Percentiles rank a stretch among this genome's conserved stretches.
These are phyloP conservation scores for Aspergillus biplanus DNA, from an alignment of 495 filamentous ascomycete species.

Conservation along the genomic window DNA sequence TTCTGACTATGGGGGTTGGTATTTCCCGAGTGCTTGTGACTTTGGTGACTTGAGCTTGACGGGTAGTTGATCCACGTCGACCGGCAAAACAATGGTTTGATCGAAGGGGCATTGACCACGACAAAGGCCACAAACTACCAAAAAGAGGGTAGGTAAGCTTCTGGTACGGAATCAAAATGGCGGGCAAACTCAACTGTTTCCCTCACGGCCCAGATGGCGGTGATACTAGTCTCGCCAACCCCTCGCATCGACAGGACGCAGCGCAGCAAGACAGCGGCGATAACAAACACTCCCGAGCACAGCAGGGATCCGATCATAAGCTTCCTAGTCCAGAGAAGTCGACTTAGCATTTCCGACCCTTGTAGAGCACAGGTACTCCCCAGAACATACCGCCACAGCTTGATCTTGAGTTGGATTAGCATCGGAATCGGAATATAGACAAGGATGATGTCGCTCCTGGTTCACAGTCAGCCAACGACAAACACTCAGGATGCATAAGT, in stretches of 20 bases:
- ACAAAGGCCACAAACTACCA: slow-evolving; percentile 4
- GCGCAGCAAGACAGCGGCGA: background rate
- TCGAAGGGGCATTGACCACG: slow-evolving; percentile 1
- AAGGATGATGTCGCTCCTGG: background rate
- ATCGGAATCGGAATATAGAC: background rate
- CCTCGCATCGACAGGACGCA: background rate
- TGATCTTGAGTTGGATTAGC: background rate
- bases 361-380: background rate
- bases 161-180: background rate
- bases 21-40: background rate
- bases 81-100: background rate
- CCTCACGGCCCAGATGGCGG: slow-evolving; percentile 1
- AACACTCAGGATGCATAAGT: background rate
- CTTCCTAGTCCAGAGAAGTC: background rate
- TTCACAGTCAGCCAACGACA: background rate
- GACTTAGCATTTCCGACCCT: background rate
- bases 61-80: background rate
- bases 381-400: background rate
- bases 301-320: background rate
- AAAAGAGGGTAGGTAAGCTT: too few relatives aligned
- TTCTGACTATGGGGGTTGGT: background rate
- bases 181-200: slow-evolving; percentile 2
- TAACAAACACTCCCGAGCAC: background rate
- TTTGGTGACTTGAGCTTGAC: background rate
- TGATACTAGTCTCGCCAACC: background rate